Evolutionary conservation across 371 early-diverging fungal genomes (phyloP).

Genomic region (Actinomortierella wolfii): DNA sequence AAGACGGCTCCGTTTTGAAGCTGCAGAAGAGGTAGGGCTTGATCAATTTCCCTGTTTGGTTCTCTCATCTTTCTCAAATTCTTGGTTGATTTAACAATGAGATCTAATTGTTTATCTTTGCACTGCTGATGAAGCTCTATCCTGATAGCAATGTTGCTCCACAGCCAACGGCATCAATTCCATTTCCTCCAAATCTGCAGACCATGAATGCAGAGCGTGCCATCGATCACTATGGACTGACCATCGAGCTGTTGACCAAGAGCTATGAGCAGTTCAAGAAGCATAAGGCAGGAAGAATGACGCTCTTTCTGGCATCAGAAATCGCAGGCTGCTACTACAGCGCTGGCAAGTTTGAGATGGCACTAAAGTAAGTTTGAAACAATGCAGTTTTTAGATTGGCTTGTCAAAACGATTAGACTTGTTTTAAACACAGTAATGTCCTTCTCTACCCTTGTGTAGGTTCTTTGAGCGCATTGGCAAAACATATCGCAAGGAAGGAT

Average conservation of each 20-base stretch:
- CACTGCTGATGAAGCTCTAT: slow-evolving; percentile 10
- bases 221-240: slow-evolving; percentile 68
- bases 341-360: slow-evolving; percentile 83
- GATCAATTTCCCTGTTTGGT: no score
- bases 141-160: slow-evolving; percentile 25
- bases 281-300: slow-evolving; percentile 76
- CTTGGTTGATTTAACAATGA: no score
- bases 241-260: slow-evolving; percentile 84
- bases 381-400: no score
- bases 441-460: slow-evolving; percentile 17
- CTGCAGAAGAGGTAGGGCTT: slow-evolving; percentile 45
- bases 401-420: no score
- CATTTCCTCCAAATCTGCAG: slow-evolving; percentile 33
- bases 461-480: slow-evolving; percentile 89
- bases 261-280: slow-evolving; percentile 88
- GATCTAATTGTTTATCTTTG: no score
- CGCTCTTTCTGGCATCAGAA: slow-evolving; percentile 82
- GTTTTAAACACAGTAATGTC: neutral
- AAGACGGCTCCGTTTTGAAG: slow-evolving; percentile 61
- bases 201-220: slow-evolving; percentile 53
- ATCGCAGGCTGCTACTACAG: slow-evolving; percentile 84
- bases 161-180: slow-evolving; percentile 8
- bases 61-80: no score
- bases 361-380: slow-evolving; percentile 60
- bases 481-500: slow-evolving; percentile 86